Evolutionary conservation across 768 basidiomycete genomes (phyloP).

Genomic region (Boletus edulis): DNA sequence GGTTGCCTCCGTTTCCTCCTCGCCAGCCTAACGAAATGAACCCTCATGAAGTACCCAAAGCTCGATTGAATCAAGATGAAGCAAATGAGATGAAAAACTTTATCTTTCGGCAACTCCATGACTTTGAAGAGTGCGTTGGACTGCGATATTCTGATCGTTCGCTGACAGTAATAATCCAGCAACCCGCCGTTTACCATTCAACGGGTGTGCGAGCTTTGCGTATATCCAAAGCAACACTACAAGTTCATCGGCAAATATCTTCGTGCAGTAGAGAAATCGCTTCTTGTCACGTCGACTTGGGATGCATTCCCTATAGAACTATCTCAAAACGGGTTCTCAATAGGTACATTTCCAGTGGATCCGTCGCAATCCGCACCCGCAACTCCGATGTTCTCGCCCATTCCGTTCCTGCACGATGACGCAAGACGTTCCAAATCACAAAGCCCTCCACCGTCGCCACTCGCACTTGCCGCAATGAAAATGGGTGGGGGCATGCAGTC

Average conservation of each 20-base stretch:
- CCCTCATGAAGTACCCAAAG: slow-evolving; percentile 53
- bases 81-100: slow-evolving; percentile 52
- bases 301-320: slow-evolving; percentile 59
- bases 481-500: slow-evolving; percentile 34
- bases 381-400: slow-evolving; percentile 85
- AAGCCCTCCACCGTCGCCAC: slow-evolving; percentile 76
- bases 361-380: slow-evolving; percentile 57
- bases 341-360: slow-evolving; percentile 38
- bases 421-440: slow-evolving; percentile 76
- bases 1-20: slow-evolving; percentile 70
- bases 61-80: slow-evolving; percentile 59
- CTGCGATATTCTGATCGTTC: not conserved
- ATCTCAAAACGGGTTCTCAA: slow-evolving; percentile 28
- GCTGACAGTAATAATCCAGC: slow-evolving; percentile 24
- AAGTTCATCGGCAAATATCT: slow-evolving; percentile 81
- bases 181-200: slow-evolving; percentile 88
- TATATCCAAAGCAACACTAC: slow-evolving; percentile 70
- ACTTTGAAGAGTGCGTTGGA: slow-evolving; percentile 66
- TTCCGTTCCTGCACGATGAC: slow-evolving; percentile 83
- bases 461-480: slow-evolving; percentile 46
- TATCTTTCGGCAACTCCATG: slow-evolving; percentile 65
- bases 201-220: slow-evolving; percentile 78
- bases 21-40: slow-evolving; percentile 50
- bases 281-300: slow-evolving; percentile 82
- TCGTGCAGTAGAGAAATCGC: slow-evolving; percentile 77